Conservation (phyloP, 2,329 filamentous ascomycete genomes). For the Shiraia sp. region DNA sequence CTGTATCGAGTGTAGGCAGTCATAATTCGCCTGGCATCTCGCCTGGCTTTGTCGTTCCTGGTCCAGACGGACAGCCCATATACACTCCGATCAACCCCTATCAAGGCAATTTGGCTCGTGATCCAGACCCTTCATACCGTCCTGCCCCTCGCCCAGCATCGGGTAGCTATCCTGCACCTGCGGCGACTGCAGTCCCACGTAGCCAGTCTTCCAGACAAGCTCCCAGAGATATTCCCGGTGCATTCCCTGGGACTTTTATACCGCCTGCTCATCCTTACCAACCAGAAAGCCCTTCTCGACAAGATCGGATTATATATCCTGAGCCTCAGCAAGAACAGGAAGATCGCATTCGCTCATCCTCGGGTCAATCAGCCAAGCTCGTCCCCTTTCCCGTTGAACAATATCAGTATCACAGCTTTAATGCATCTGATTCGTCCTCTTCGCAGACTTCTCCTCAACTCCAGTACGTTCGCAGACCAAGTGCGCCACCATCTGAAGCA, state of each 20-base stretch:
- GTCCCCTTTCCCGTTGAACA: slow-evolving; percentile 38
- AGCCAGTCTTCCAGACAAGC: slow-evolving; percentile 36
- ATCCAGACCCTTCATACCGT: slow-evolving; percentile 40
- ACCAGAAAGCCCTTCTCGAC: slow-evolving; percentile 23
- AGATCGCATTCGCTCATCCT: slow-evolving; percentile 22
- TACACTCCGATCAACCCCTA: slow-evolving; percentile 51
- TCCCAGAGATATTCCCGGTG: slow-evolving; percentile 43
- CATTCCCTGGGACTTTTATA: slow-evolving; percentile 44
- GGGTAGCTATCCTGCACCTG: slow-evolving; percentile 19
- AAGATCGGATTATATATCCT: slow-evolving; percentile 14
- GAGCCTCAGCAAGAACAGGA: slow-evolving; percentile 22
- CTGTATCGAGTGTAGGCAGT: slow-evolving; percentile 16
- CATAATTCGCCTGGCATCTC: slow-evolving; percentile 45
- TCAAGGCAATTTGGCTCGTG: slow-evolving; percentile 42
- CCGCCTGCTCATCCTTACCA: slow-evolving; percentile 28
- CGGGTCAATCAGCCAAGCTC: slow-evolving; percentile 26
- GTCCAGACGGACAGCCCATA: slow-evolving; percentile 52
- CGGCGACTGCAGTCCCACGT: neutral
- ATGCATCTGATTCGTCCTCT: slow-evolving; percentile 20
- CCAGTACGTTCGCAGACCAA: slow-evolving; percentile 35
- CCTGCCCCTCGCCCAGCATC: slow-evolving; percentile 50
- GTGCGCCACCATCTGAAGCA: slow-evolving; percentile 24
- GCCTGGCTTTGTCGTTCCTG: slow-evolving; percentile 54
- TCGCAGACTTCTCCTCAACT: slow-evolving; percentile 29
- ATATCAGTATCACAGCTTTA: slow-evolving; percentile 39